Evolutionary conservation across 768 basidiomycete genomes (phyloP).

Genomic region (Boletus rubroflammeus): DNA sequence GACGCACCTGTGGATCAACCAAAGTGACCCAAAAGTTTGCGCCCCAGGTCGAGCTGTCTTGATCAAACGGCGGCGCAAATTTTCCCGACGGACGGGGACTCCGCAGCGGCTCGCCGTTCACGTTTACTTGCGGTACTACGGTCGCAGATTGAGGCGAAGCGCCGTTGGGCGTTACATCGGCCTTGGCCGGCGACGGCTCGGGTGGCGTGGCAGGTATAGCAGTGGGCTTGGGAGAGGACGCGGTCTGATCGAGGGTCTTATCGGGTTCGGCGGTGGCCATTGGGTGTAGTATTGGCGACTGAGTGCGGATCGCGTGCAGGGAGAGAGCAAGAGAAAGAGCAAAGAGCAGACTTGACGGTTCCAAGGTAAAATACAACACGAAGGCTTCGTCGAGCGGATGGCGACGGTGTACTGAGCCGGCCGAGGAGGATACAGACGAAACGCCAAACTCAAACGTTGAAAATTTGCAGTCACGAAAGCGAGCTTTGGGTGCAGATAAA

Average conservation of each 20-base stretch:
- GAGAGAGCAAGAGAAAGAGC: background rate
- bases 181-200: conserved; percentile 6
- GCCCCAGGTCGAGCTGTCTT: conserved; percentile 65
- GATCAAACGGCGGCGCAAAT: conserved; percentile 18
- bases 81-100: conserved; percentile 33
- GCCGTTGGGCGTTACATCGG: conserved; percentile 9
- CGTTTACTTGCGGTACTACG: conserved; percentile 34
- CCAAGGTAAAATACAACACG: conserved; percentile 23
- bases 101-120: conserved; percentile 32
- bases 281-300: conserved; percentile 6
- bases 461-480: conserved; percentile 25
- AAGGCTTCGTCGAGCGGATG: conserved; percentile 5
- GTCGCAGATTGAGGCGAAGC: conserved; percentile 12
- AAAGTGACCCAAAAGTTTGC: conserved; percentile 94
- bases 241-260: conserved; percentile 25
- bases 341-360: background rate
- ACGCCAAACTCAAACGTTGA: conserved; percentile 19
- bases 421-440: conserved; percentile 8
- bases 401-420: conserved; percentile 11
- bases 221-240: conserved; percentile 2
- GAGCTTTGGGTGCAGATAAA: conserved; percentile 23
- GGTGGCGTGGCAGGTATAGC: background rate
- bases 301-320: conserved; percentile 9
- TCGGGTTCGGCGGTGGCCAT: conserved; percentile 27
- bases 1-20: conserved; percentile 80